A percentile compares a stretch with the other conserved stretches of the same genome.
These are phyloP conservation scores for Pleurotus giganteus DNA, from an alignment of 768 basidiomycete genomes.

Conservation along the genomic window DNA sequence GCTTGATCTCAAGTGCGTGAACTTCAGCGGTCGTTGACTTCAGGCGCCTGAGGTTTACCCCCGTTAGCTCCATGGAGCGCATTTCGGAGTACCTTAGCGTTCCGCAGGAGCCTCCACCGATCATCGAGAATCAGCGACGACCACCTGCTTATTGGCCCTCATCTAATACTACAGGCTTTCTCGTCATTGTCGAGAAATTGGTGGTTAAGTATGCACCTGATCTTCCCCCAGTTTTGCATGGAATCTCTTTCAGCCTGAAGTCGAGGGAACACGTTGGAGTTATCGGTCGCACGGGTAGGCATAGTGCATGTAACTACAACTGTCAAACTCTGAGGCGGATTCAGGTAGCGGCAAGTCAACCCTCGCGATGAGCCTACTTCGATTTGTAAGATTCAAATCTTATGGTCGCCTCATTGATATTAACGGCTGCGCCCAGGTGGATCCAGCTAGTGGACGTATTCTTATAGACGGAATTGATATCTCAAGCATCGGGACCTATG, in stretches of 20 bases:
- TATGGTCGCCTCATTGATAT: neutral
- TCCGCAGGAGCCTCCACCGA: constrained; percentile 80
- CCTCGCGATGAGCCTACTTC: constrained; percentile 80
- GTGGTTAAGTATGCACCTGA: constrained; percentile 83
- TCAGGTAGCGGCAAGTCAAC: constrained; percentile 79
- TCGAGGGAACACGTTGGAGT: constrained; percentile 76
- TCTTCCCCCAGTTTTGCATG: constrained; percentile 75
- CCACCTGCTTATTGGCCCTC: constrained; percentile 96
- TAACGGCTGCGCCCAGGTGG: constrained; percentile 47
- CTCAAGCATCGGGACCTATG: constrained; percentile 81
- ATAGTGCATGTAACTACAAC: neutral
- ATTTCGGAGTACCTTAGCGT: constrained; percentile 88
- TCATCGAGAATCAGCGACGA: constrained; percentile 70
- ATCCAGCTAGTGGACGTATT: constrained; percentile 74
- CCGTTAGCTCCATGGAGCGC: constrained; percentile 85
- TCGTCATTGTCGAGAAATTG: constrained; percentile 73
- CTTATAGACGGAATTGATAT: constrained; percentile 88
- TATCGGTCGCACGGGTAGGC: constrained; percentile 69
- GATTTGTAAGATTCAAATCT: constrained; percentile 69
- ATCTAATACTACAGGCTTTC: constrained; percentile 49
- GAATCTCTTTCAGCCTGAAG: constrained; percentile 69
- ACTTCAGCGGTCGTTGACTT: neutral
- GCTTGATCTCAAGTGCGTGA: constrained; percentile 68
- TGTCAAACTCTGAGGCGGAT: neutral
- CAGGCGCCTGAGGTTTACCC: neutral